Percentiles rank a stretch among this genome's conserved stretches.
Conservation (phyloP, 2,329 filamentous ascomycete species). For the Aspergillus sp. region DNA sequence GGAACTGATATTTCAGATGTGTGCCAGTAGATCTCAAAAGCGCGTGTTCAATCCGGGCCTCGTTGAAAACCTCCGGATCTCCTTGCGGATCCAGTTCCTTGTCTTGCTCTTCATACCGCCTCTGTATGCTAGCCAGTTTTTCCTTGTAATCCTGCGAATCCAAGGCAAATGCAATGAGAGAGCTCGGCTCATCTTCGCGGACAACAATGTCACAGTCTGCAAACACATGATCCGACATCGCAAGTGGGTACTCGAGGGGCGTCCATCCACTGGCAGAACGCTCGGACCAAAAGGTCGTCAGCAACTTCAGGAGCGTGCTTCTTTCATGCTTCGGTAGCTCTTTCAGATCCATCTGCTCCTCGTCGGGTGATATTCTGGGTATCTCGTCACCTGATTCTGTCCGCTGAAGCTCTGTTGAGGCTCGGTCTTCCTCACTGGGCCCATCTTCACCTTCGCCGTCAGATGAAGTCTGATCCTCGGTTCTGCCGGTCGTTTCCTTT, state of each 20-base stretch:
- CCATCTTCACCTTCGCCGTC: slow-evolving; percentile 68
- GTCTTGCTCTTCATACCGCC: slow-evolving; percentile 31
- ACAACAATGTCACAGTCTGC: slow-evolving; percentile 96
- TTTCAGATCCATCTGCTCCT: slow-evolving; percentile 58
- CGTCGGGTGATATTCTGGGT: slow-evolving; percentile 51
- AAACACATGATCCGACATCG: slow-evolving; percentile 88
- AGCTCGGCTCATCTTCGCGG: slow-evolving; percentile 94
- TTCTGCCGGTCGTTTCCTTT: slow-evolving; percentile 39
- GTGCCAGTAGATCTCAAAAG: slow-evolving; percentile 82
- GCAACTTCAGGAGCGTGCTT: slow-evolving; percentile 88
- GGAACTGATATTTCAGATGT: slow-evolving; percentile 94
- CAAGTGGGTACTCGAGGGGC: slow-evolving; percentile 86
- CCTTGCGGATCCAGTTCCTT: slow-evolving; percentile 23
- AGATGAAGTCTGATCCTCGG: slow-evolving; percentile 54
- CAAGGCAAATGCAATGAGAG: slow-evolving; percentile 88
- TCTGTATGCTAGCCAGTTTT: slow-evolving; percentile 63
- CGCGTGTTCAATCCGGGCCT: slow-evolving; percentile 79
- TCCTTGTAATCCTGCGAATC: slow-evolving; percentile 82
- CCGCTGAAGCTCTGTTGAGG: slow-evolving; percentile 63
- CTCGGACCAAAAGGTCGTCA: slow-evolving; percentile 98
- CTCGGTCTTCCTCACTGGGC: slow-evolving; percentile 71
- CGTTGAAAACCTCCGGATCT: slow-evolving; percentile 49
- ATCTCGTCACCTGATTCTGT: slow-evolving; percentile 56
- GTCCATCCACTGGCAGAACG: slow-evolving; percentile 94
- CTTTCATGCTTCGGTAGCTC: slow-evolving; percentile 92